Conservation (phyloP, 2,329 filamentous ascomycete genomes). For the Aspergillus jensenii region DNA sequence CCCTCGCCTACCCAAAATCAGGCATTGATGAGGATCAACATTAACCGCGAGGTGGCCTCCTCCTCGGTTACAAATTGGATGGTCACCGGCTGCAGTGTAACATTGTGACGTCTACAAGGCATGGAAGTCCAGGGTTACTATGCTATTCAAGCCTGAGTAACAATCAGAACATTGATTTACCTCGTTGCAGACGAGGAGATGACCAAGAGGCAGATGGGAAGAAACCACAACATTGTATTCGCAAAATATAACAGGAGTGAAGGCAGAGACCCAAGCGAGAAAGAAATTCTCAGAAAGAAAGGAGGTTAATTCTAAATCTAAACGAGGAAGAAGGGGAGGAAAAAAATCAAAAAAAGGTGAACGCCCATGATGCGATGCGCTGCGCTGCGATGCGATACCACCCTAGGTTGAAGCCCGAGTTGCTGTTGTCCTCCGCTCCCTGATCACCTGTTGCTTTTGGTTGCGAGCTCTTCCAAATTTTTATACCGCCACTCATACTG, state of each 20-base stretch:
- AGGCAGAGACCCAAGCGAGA: not conserved
- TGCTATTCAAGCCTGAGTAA: constrained; percentile 7
- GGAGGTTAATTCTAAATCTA: constrained; percentile 19
- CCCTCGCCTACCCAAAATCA: not conserved
- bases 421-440: not conserved
- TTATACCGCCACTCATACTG: constrained; percentile 39
- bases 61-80: constrained; percentile 2
- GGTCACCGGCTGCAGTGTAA: constrained; percentile 6
- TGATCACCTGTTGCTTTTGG: constrained; percentile 19
- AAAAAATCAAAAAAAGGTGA: constrained; percentile 6
- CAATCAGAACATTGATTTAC: not conserved
- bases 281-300: constrained; percentile 1
- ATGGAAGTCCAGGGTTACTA: not conserved
- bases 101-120: constrained; percentile 4
- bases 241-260: not conserved
- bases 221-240: not conserved
- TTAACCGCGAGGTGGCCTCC: not conserved
- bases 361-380: constrained; percentile 27
- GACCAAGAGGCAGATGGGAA: not conserved
- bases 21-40: not conserved
- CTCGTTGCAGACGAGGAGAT: not conserved
- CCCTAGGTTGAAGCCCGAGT: not conserved
- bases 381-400: constrained; percentile 21
- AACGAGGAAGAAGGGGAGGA: too few species aligned
- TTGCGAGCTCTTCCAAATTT: constrained; percentile 32